Evolutionary conservation across 1,139 yeast genomes (phyloP).

Genomic region (Magnusiomyces tetraspermus): DNA sequence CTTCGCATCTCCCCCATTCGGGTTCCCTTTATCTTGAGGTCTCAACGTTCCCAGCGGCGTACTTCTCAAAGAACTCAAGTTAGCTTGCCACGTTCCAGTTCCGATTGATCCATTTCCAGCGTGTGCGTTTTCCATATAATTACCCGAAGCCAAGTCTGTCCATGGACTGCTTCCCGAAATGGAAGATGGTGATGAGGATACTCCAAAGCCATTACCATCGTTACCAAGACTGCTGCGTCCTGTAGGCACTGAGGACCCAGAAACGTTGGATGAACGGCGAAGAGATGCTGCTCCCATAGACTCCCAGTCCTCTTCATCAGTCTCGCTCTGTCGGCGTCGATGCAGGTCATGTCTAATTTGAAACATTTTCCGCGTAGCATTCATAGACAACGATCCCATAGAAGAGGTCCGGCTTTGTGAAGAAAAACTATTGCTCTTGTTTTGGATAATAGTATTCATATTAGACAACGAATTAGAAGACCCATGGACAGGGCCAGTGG

Average conservation of each 20-base stretch:
- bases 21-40: neutral
- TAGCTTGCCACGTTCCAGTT: neutral
- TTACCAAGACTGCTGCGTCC: slow-evolving; percentile 1
- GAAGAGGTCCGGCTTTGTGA: neutral
- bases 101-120: neutral
- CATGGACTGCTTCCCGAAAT: neutral
- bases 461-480: neutral
- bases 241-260: slow-evolving; percentile 1
- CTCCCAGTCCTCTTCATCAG: slow-evolving; percentile 96
- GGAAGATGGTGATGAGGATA: too few species aligned
- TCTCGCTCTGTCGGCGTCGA: slow-evolving; percentile 37
- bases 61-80: neutral
- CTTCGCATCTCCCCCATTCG: neutral
- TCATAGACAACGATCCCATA: neutral
- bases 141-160: slow-evolving; percentile 3
- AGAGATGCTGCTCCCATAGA: slow-evolving; percentile 62
- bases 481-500: neutral
- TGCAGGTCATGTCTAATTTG: neutral
- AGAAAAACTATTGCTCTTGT: neutral
- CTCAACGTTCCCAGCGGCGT: neutral
- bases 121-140: neutral
- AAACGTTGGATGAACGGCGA: slow-evolving; percentile 19
- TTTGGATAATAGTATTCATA: neutral
- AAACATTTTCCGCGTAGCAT: neutral
- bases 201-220: neutral